These are phyloP conservation scores for Gardenia jasminoides DNA, from an alignment of 257 asterid species.

Conservation along the genomic window DNA sequence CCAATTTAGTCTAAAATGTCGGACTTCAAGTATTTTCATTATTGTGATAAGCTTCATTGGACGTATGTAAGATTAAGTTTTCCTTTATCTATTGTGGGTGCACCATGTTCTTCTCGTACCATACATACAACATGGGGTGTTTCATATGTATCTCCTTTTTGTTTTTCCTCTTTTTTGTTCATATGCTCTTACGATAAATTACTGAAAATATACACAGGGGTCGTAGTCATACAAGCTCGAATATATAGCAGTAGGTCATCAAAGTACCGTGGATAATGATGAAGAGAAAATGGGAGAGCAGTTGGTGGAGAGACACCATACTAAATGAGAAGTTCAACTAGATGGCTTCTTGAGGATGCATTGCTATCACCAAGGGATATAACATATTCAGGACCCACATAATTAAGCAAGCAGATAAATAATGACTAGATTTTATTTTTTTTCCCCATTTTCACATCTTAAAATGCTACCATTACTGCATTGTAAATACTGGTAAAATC, in stretches of 20 bases:
- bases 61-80: not conserved
- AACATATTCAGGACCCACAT: not conserved
- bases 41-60: not conserved
- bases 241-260: not conserved
- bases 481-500: not conserved
- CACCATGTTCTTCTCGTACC: not conserved
- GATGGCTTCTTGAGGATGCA: not conserved
- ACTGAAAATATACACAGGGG: slow-evolving; percentile 2
- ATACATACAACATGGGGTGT: slow-evolving; percentile 16
- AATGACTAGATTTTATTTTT: too few relatives aligned
- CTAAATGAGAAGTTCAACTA: slow-evolving; percentile 1
- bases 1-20: too few relatives aligned
- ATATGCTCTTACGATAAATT: not conserved
- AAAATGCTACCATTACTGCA: too few relatives aligned
- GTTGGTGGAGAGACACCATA: slow-evolving; percentile 23
- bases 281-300: slow-evolving; percentile 18
- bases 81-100: not conserved
- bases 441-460: too few relatives aligned
- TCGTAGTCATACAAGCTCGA: slow-evolving; percentile 22
- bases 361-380: not conserved
- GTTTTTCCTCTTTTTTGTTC: too few relatives aligned
- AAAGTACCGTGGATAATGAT: not conserved
- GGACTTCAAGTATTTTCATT: not conserved
- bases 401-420: not conserved
- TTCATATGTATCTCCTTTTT: not conserved